These are phyloP conservation scores for Chrysoporthe cubensis DNA, from an alignment of 2,329 filamentous ascomycete genomes.

Conservation along the genomic window DNA sequence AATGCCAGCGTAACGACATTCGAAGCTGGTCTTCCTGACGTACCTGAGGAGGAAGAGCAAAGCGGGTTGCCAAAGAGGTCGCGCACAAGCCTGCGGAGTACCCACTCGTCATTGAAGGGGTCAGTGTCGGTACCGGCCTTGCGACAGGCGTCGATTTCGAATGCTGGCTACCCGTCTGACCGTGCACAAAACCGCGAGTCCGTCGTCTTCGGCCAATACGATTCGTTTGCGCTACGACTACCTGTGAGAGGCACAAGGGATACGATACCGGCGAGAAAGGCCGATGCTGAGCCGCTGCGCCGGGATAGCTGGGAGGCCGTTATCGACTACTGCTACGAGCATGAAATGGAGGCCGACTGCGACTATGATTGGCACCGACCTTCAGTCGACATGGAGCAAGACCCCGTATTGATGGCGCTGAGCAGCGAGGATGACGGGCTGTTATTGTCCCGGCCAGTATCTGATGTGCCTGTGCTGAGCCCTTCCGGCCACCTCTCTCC, in stretches of 20 bases:
- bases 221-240: conserved; percentile 43
- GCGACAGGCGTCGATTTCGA: conserved; percentile 23
- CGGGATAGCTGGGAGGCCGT: conserved; percentile 68
- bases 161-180: conserved; percentile 32
- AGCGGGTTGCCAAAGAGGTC: conserved; percentile 43
- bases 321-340: conserved; percentile 73
- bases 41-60: conserved; percentile 67
- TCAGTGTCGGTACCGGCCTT: conserved; percentile 57
- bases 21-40: conserved; percentile 57
- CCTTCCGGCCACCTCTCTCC: conserved; percentile 46
- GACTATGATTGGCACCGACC: conserved; percentile 68
- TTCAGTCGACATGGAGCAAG: conserved; percentile 52
- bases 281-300: conserved; percentile 37
- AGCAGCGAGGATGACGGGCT: conserved; percentile 30
- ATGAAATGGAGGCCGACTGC: conserved; percentile 68
- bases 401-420: conserved; percentile 24
- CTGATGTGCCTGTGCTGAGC: conserved; percentile 51
- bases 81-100: conserved; percentile 51
- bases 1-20: conserved; percentile 35
- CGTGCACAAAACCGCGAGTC: conserved; percentile 51
- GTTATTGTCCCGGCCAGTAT: conserved; percentile 28
- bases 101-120: conserved; percentile 54
- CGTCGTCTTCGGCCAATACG: conserved; percentile 54
- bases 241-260: conserved; percentile 36
- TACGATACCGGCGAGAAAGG: conserved; percentile 33